A percentile compares a stretch with the other conserved stretches of the same genome.
Evolutionary conservation across 2,329 filamentous ascomycete species (phyloP).

Genomic region (Camillea tinctor): DNA sequence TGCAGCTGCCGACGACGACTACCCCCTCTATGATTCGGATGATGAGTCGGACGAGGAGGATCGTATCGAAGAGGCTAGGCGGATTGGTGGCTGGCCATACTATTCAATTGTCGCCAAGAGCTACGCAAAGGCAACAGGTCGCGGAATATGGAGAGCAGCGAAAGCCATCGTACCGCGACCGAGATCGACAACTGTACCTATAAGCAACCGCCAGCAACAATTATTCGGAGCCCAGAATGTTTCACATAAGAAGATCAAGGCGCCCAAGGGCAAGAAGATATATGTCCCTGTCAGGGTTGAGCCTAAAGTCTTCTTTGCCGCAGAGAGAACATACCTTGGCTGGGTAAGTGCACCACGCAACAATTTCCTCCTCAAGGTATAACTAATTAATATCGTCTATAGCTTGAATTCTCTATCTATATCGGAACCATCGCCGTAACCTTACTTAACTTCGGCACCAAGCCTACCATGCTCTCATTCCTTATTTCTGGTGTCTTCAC

Average conservation of each 20-base stretch:
- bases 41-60: conserved; percentile 77
- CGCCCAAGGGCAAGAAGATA: conserved; percentile 83
- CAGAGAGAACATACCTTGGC: conserved; percentile 90
- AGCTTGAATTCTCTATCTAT: conserved; percentile 96
- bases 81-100: conserved; percentile 75
- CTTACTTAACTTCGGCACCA: conserved; percentile 74
- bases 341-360: conserved; percentile 62
- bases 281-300: conserved; percentile 95
- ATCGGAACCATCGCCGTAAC: conserved; percentile 84
- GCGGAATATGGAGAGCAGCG: conserved; percentile 43
- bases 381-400: neutral
- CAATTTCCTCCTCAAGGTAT: neutral
- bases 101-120: conserved; percentile 57
- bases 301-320: conserved; percentile 96
- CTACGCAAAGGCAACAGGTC: conserved; percentile 43
- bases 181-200: conserved; percentile 53
- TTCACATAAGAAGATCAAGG: conserved; percentile 62
- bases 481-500: conserved; percentile 77
- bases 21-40: conserved; percentile 87
- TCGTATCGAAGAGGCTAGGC: conserved; percentile 72
- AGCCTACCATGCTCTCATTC: conserved; percentile 59
- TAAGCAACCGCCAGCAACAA: conserved; percentile 52
- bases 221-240: conserved; percentile 57
- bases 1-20: conserved; percentile 64
- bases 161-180: conserved; percentile 56